Evolutionary conservation across 805 yeast species (phyloP), one percentile per base, ranked within the genome.

Genomic region (Ogataea dorogensis): DNA sequence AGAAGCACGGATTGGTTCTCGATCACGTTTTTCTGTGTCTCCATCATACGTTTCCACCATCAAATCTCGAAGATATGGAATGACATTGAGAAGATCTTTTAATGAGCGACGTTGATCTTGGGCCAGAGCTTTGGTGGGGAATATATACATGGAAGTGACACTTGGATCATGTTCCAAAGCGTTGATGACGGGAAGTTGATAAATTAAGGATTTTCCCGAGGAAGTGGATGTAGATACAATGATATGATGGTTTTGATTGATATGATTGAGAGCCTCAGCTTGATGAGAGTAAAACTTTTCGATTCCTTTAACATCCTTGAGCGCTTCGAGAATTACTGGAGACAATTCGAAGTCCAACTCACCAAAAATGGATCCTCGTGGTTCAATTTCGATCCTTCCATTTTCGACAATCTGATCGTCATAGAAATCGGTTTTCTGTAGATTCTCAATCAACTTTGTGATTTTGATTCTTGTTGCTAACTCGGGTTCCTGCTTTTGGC

Each of bases 71-170:
- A 68, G 47, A 9, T 61, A 60, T 0, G 78, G 76, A 32, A 85
- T 70, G 23, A 62, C 62, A 5, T 68, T 60, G 28, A 82, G 61
- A 8, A 84, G 61, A 15, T 73, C 78, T 31, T 71, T 70, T 37
- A 93, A 63, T n/a, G 94, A 79, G 44, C 95, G 67, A 51, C 81
- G 81, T 59, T 93, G 99, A 65, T 93, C 98, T 54, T 93, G 98
- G 0, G 99, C 98, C 33, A 93, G 67, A 0, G 99, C 98, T 54
- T 93, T 93, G 0, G 99, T 93, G 2, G 99, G 99, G 51, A 93
- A 93, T 9, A 93, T 79, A 50, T 84, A 88, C 67, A 94, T 68
- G 7, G 96, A 84, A 0, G 95, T 85, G 4, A 73, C 50, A 20
- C 63, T 64, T 8, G 64, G 63, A 27, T 56, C 67, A 7, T 54